Percentiles rank a stretch among this genome's conserved stretches.
Evolutionary conservation across 2,329 filamentous ascomycete species (phyloP).

Genomic region (Hymenoscyphus linearis): DNA sequence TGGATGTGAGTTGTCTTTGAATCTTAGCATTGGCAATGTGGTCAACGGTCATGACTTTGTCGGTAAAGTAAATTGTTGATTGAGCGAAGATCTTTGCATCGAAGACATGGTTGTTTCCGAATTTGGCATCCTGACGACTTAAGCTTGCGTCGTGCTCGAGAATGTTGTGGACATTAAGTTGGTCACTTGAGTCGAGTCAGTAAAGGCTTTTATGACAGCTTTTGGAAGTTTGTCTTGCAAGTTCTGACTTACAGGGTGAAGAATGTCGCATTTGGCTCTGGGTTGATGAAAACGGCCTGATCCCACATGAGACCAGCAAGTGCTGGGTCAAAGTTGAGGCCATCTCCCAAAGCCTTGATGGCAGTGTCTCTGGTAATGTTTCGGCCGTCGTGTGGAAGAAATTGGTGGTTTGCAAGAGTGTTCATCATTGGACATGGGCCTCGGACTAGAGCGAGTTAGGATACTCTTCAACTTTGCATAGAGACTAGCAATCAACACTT

Average conservation of each 20-base stretch:
- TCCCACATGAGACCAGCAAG: slow-evolving; percentile 39
- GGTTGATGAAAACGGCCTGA: slow-evolving; percentile 39
- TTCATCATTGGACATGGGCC: slow-evolving; percentile 40
- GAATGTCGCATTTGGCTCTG: slow-evolving; percentile 39
- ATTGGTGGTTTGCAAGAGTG: slow-evolving; percentile 40
- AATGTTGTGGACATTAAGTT: slow-evolving; percentile 43
- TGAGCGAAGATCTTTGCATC: slow-evolving; percentile 43
- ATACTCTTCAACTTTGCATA: not conserved
- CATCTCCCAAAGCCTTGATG: slow-evolving; percentile 35
- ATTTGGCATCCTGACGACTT: slow-evolving; percentile 42
- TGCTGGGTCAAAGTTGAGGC: slow-evolving; percentile 39
- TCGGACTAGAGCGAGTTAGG: slow-evolving; percentile 18
- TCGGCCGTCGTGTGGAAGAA: slow-evolving; percentile 38
- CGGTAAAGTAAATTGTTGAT: not conserved
- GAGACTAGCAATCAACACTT: not conserved
- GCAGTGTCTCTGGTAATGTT: slow-evolving; percentile 33
- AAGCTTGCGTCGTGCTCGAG: slow-evolving; percentile 46
- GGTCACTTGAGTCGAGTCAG: slow-evolving; percentile 23
- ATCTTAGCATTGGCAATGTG: not conserved
- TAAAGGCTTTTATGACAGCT: not conserved
- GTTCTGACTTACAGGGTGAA: slow-evolving; percentile 33
- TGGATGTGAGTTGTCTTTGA: not conserved
- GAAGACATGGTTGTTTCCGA: slow-evolving; percentile 47
- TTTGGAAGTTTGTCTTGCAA: not conserved
- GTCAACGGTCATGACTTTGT: not conserved